Conservation (phyloP, 1,284 basidiomycete species). For the Pholiota adiposa region DNA sequence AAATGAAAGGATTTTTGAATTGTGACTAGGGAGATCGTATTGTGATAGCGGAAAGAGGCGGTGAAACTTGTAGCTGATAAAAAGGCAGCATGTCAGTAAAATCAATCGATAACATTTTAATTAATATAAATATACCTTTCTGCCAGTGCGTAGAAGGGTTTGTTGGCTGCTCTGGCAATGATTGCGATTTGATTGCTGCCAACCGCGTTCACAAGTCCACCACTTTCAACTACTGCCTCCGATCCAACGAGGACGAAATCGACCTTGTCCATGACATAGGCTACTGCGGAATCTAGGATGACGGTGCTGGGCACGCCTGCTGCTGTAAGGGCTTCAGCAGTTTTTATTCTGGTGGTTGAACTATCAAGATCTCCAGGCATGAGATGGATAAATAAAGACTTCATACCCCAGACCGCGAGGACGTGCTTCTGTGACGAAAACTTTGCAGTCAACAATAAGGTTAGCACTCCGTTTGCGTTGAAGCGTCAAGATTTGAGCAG, state of each 20-base stretch:
- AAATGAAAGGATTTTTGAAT: slow-evolving; percentile 72
- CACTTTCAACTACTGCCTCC: slow-evolving; percentile 96
- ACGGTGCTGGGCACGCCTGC: slow-evolving; percentile 94
- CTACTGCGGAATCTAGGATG: slow-evolving; percentile 94
- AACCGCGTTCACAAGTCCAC: slow-evolving; percentile 86
- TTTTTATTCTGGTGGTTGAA: slow-evolving; percentile 71
- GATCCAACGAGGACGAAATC: slow-evolving; percentile 96
- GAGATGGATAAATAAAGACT: slow-evolving; percentile 17
- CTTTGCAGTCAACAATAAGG: slow-evolving; percentile 38
- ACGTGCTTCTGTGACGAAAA: slow-evolving; percentile 96
- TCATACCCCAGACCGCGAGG: slow-evolving; percentile 82
- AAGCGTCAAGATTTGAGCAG: slow-evolving; percentile 16
- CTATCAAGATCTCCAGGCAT: slow-evolving; percentile 17
- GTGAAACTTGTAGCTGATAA: slow-evolving; percentile 92
- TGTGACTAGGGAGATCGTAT: slow-evolving; percentile 92
- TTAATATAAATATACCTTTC: slow-evolving; percentile 68
- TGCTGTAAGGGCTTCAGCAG: slow-evolving; percentile 82
- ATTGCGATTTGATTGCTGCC: slow-evolving; percentile 97
- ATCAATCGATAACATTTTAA: slow-evolving; percentile 25
- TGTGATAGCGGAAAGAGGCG: slow-evolving; percentile 96
- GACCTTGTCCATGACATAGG: slow-evolving; percentile 95
- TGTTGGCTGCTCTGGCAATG: slow-evolving; percentile 92
- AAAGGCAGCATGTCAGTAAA: slow-evolving; percentile 20
- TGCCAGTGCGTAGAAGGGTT: slow-evolving; percentile 96
- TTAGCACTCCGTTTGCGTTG: slow-evolving; percentile 9